Evolutionary conservation across 106 monocot species (phyloP).

Genomic region (Apostasia ramifera): DNA sequence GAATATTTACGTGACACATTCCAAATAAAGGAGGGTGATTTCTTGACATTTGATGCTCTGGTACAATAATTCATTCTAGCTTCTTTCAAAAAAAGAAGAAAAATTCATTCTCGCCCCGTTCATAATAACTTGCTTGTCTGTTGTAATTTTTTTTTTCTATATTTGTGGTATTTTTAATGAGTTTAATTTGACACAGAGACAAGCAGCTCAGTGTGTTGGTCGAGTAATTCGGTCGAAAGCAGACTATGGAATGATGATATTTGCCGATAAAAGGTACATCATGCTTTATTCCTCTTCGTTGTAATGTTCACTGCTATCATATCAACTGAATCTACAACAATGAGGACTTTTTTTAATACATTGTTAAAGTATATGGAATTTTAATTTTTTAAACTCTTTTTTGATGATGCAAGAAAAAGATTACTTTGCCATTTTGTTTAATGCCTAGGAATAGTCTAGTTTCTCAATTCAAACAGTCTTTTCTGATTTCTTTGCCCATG

Average conservation of each 20-base stretch:
- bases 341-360: neutral
- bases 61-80: slow-evolving; percentile 29
- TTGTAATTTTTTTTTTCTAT: neutral
- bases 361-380: neutral
- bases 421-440: too few species aligned
- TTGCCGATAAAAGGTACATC: slow-evolving; percentile 95
- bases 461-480: too few species aligned
- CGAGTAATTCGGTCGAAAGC: slow-evolving; percentile 98
- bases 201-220: slow-evolving; percentile 99
- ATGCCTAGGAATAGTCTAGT: too few species aligned
- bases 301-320: neutral
- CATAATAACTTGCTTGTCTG: too few species aligned
- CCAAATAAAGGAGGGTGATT: slow-evolving; percentile 99
- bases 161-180: neutral
- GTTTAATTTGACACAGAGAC: slow-evolving; percentile 48
- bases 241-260: slow-evolving; percentile 99
- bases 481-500: too few species aligned
- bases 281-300: neutral
- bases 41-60: slow-evolving; percentile 99
- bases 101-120: too few species aligned
- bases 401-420: too few species aligned
- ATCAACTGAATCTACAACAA: neutral
- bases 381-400: too few species aligned
- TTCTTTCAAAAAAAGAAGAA: too few species aligned
- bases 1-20: slow-evolving; percentile 93